Conservation (phyloP, 2,329 filamentous ascomycete genomes). For the Sporothrix pseudoabietina region DNA sequence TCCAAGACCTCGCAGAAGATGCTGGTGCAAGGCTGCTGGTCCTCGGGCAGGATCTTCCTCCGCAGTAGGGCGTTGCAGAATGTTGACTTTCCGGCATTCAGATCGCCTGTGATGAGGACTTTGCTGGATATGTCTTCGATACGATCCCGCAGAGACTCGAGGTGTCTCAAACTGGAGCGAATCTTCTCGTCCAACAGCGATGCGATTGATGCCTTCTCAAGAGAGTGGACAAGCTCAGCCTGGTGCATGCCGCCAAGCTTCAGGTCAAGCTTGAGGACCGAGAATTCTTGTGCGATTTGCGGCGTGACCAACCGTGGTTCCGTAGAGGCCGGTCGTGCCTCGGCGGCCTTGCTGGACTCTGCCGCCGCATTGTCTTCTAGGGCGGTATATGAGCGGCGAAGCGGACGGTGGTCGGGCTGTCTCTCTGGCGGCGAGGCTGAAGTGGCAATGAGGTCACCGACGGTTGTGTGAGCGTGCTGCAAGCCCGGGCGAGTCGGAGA, state of each 20-base stretch:
- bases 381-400: constrained; percentile 68
- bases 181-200: constrained; percentile 92
- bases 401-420: constrained; percentile 40
- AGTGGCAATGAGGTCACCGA: constrained; percentile 47
- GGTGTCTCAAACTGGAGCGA: constrained; percentile 86
- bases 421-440: background rate
- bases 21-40: constrained; percentile 96
- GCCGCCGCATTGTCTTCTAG: constrained; percentile 60
- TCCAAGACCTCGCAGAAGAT: constrained; percentile 98
- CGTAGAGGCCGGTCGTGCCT: constrained; percentile 51
- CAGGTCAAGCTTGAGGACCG: constrained; percentile 89
- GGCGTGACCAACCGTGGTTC: constrained; percentile 87
- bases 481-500: constrained; percentile 61
- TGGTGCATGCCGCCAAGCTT: constrained; percentile 87
- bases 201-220: constrained; percentile 90
- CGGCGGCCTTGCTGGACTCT: constrained; percentile 74
- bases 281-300: constrained; percentile 94
- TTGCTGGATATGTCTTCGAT: constrained; percentile 98
- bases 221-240: constrained; percentile 86
- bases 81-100: constrained; percentile 97
- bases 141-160: constrained; percentile 81
- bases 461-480: constrained; percentile 63
- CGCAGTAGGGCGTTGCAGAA: constrained; percentile 97
- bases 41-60: constrained; percentile 89
- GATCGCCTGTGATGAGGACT: constrained; percentile 89